A percentile compares a stretch with the other conserved stretches of the same genome.
phyloP scores from a whole-genome alignment of 2,329 filamentous ascomycete genomes.

The Arthrobotrys conoides region DNA sequence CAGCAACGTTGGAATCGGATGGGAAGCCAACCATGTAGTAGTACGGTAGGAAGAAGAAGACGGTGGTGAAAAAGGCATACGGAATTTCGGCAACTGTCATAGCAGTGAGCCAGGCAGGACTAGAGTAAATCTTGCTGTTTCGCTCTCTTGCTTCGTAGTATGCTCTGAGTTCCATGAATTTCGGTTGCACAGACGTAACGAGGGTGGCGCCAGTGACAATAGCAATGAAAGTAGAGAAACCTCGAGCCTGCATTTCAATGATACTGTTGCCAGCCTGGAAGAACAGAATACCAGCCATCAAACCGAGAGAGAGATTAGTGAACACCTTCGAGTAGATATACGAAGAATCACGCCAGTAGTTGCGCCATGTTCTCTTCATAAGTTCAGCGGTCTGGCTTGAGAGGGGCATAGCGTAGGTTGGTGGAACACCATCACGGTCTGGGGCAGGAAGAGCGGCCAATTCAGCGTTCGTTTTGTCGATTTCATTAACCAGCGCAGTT shows the following conservation, averaged over 20 bases:
- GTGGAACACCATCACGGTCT: slow-evolving; percentile 67
- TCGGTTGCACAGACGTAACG: slow-evolving; percentile 81
- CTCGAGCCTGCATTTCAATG: slow-evolving; percentile 80
- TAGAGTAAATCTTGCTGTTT: slow-evolving; percentile 81
- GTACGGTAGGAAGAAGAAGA: slow-evolving; percentile 82
- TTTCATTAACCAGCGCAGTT: slow-evolving; percentile 74
- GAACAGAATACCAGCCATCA: slow-evolving; percentile 69
- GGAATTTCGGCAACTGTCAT: slow-evolving; percentile 82
- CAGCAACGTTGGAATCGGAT: slow-evolving; percentile 75
- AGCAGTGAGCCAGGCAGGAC: slow-evolving; percentile 81
- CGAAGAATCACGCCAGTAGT: slow-evolving; percentile 82
- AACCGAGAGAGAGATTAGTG: slow-evolving; percentile 64
- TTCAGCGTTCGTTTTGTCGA: slow-evolving; percentile 75
- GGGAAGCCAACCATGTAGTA: slow-evolving; percentile 83
- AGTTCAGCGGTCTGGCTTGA: slow-evolving; percentile 76
- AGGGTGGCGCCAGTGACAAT: slow-evolving; percentile 78
- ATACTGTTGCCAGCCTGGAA: slow-evolving; percentile 77
- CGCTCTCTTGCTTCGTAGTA: slow-evolving; percentile 82
- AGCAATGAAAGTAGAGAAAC: slow-evolving; percentile 80
- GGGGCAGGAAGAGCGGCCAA: slow-evolving; percentile 68
- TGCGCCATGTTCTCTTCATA: slow-evolving; percentile 78
- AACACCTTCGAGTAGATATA: slow-evolving; percentile 85
- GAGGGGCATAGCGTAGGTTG: slow-evolving; percentile 78
- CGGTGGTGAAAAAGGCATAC: slow-evolving; percentile 74
- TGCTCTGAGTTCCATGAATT: slow-evolving; percentile 80